phyloP scores from a whole-genome alignment of 306 rosid genomes.

The Trifolium repens region DNA sequence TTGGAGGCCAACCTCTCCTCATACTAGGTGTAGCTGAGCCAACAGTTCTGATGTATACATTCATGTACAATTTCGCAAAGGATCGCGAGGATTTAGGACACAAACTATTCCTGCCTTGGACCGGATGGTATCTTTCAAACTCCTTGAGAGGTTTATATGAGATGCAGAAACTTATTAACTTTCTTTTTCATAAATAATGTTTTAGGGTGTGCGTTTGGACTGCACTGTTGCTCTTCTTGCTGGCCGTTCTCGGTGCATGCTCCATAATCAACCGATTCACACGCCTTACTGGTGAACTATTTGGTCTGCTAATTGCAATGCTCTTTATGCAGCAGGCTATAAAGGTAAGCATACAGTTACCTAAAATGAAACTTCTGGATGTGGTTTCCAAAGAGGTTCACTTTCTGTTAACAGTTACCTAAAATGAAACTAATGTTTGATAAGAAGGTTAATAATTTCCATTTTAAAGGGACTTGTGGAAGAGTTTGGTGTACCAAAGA shows the following conservation, averaged over 20 bases:
- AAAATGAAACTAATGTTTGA: conserved; percentile 27
- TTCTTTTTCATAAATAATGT: background rate
- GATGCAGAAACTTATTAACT: conserved; percentile 34
- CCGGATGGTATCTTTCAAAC: conserved; percentile 80
- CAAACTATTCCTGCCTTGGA: conserved; percentile 85
- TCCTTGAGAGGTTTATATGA: conserved; percentile 11
- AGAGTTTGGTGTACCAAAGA: conserved; percentile 75
- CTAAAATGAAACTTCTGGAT: background rate
- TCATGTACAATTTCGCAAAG: conserved; percentile 87
- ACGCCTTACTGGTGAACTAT: conserved; percentile 93
- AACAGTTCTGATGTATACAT: conserved; percentile 94
- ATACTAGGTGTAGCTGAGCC: conserved; percentile 98
- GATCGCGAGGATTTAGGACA: conserved; percentile 87
- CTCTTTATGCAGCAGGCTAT: conserved; percentile 99
- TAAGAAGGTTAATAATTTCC: conserved; percentile 32
- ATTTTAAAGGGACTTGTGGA: conserved; percentile 83
- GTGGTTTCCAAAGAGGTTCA: conserved; percentile 13
- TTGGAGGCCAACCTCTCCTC: conserved; percentile 98
- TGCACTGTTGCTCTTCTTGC: conserved; percentile 80
- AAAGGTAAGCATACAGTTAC: conserved; percentile 40
- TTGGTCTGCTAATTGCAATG: conserved; percentile 93
- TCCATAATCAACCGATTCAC: conserved; percentile 93
- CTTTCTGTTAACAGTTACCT: conserved; percentile 22
- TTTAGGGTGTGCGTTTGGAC: conserved; percentile 97
- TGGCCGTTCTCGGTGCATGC: conserved; percentile 90